Conservation (phyloP, 139 green algal genomes). For the Choricystis sp. region DNA sequence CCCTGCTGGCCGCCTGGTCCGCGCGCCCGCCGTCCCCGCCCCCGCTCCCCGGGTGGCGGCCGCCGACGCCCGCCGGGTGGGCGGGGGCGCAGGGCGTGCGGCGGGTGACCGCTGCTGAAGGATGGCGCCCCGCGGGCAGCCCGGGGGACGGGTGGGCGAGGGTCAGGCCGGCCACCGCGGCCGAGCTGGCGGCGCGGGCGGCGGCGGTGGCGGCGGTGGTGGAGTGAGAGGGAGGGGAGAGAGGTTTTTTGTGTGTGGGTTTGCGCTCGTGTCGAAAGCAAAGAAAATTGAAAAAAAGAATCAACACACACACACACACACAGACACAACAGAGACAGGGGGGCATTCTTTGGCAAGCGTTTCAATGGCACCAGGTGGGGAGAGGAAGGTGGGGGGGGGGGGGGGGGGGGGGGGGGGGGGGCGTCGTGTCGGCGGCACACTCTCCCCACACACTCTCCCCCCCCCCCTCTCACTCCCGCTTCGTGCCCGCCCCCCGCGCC, state of each 20-base stretch:
- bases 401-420: no score
- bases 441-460: background rate
- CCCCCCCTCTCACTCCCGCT: background rate
- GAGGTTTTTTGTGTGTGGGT: no score
- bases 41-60: conserved; percentile 15
- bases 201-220: background rate
- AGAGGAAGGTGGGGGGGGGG: no score
- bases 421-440: no score
- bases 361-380: no score
- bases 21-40: conserved; percentile 9
- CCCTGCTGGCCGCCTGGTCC: conserved; percentile 4
- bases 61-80: conserved; percentile 17
- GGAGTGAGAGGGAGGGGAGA: background rate
- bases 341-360: no score
- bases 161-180: conserved; percentile 12
- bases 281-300: no score
- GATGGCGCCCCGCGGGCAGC: conserved; percentile 11
- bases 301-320: no score
- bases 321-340: no score
- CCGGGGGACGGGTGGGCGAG: conserved; percentile 10
- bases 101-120: conserved; percentile 1
- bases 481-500: no score
- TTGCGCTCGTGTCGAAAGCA: no score
- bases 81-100: conserved; percentile 10
- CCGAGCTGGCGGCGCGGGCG: conserved; percentile 5